Percentiles rank a stretch among this genome's conserved stretches.
phyloP scores from a whole-genome alignment of 129 eudicot species.

The sunflower (Helianthus annuus) region HanXRQr2.0-SUNRISE NC_035438.2:59073341-59073840 shows the following conservation, averaged over 20 bases:
- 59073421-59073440: not conserved
- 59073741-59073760: slow-evolving; percentile 85
- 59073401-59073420: slow-evolving; percentile 1
- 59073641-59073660: slow-evolving; percentile 87
- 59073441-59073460: not conserved
- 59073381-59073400: slow-evolving; percentile 77
- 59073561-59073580: slow-evolving; percentile 73
- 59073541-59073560: slow-evolving; percentile 75
- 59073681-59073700: slow-evolving; percentile 91
- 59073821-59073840: slow-evolving; percentile 85
- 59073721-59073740: slow-evolving; percentile 98
- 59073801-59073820: slow-evolving; percentile 74
- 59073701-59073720: slow-evolving; percentile 87
- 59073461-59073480: slow-evolving; percentile 88
- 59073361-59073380: slow-evolving; percentile 74
- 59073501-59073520: slow-evolving; percentile 92
- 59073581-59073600: slow-evolving; percentile 70
- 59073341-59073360: slow-evolving; percentile 96
- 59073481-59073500: slow-evolving; percentile 86
- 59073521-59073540: slow-evolving; percentile 83
- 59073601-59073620: slow-evolving; percentile 78
- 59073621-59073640: slow-evolving; percentile 83
- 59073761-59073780: slow-evolving; percentile 92
- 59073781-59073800: slow-evolving; percentile 76
- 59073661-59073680: slow-evolving; percentile 95